These are phyloP conservation scores for Lenwebbia sp. DNA, from an alignment of 345 rosid species.

Conservation along the genomic window DNA sequence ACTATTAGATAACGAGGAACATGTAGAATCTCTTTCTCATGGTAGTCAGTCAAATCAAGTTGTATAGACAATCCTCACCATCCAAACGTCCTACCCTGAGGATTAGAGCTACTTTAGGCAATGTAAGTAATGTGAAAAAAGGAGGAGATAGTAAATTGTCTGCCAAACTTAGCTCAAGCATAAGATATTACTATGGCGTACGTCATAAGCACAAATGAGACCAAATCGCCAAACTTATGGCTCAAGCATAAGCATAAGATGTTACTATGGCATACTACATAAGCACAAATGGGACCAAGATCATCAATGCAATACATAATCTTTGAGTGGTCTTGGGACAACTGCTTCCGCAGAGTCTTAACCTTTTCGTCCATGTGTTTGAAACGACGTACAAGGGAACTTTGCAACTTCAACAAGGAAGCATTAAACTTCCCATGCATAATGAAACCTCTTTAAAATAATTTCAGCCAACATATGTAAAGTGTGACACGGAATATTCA, in stretches of 20 bases:
- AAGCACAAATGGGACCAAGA: slow-evolving; percentile 76
- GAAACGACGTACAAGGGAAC: too few relatives aligned
- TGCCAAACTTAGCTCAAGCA: background rate
- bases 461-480: background rate
- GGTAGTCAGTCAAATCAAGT: background rate
- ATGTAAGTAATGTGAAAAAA: background rate
- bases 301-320: too few relatives aligned
- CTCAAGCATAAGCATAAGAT: background rate
- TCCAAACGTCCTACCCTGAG: background rate
- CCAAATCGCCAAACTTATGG: background rate
- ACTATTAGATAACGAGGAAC: background rate
- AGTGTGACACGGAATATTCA: background rate
- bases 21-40: background rate
- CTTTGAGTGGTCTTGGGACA: too few relatives aligned
- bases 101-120: background rate
- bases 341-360: too few relatives aligned
- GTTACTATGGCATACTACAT: slow-evolving; percentile 41
- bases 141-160: background rate
- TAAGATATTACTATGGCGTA: slow-evolving; percentile 9
- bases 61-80: background rate
- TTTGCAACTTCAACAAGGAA: too few relatives aligned
- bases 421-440: slow-evolving; percentile 46
- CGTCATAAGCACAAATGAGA: slow-evolving; percentile 72
- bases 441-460: slow-evolving; percentile 7
- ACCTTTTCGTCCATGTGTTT: too few relatives aligned